Conservation (phyloP, 2,329 filamentous ascomycete species). For the Ophiostoma perfectum region DNA sequence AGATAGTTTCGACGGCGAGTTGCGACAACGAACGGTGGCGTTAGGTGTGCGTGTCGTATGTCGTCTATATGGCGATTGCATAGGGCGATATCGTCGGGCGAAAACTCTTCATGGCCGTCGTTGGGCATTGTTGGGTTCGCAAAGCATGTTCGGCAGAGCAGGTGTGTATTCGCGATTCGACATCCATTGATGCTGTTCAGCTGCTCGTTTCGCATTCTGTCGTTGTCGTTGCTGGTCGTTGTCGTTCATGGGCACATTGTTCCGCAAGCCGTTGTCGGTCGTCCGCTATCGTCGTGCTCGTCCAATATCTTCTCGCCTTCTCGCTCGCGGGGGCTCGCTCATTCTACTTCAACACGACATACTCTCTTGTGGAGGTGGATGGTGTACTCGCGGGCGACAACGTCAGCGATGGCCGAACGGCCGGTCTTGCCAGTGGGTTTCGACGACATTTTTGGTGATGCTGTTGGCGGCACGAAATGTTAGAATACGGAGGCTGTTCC, state of each 20-base stretch:
- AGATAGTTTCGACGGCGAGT: background rate
- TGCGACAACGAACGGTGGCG: background rate
- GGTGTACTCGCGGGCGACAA: slow-evolving; percentile 99
- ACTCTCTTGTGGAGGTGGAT: slow-evolving; percentile 99
- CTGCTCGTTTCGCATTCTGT: background rate
- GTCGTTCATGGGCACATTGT: background rate
- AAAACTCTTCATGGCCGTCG: background rate
- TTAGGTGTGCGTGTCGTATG: background rate
- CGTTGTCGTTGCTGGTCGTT: background rate
- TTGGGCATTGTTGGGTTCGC: background rate
- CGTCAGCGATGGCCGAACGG: slow-evolving; percentile 96
- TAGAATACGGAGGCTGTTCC: slow-evolving; percentile 16
- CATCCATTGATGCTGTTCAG: background rate
- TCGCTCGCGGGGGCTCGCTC: background rate
- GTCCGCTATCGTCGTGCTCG: background rate
- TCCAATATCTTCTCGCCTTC: background rate
- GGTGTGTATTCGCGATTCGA: background rate
- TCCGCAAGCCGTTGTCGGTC: background rate
- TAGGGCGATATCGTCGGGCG: background rate
- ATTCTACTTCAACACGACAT: slow-evolving; percentile 43
- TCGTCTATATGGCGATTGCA: background rate
- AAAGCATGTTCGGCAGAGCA: background rate
- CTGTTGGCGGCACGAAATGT: background rate
- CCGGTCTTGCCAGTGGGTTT: slow-evolving; percentile 61
- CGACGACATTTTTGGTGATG: slow-evolving; percentile 53